Evolutionary conservation across 208 protist genomes (phyloP).

Genomic region (Leishmania major): DNA sequence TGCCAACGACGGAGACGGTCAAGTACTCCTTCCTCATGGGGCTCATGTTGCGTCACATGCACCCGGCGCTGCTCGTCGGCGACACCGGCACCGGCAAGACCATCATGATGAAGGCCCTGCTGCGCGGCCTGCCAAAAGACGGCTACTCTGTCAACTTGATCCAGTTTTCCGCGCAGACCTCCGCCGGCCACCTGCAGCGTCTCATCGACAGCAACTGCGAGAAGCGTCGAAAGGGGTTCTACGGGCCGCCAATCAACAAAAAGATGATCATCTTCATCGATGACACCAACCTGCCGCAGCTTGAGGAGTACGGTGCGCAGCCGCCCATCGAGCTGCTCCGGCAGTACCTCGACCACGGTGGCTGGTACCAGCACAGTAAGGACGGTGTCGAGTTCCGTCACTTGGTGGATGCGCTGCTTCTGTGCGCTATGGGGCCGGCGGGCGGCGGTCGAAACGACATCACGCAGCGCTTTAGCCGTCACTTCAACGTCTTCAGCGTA

Average conservation of each 20-base stretch:
- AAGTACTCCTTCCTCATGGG: constrained; percentile 92
- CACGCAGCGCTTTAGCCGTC: constrained; percentile 93
- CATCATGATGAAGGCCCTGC: constrained; percentile 92
- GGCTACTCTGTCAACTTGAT: constrained; percentile 91
- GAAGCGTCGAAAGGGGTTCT: constrained; percentile 94
- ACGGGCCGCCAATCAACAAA: constrained; percentile 96
- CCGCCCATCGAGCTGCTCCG: constrained; percentile 97
- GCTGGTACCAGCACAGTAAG: constrained; percentile 96
- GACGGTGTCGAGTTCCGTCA: constrained; percentile 89
- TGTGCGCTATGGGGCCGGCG: constrained; percentile 95
- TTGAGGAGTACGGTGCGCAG: constrained; percentile 97
- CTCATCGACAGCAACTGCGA: constrained; percentile 95
- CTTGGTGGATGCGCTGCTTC: constrained; percentile 90
- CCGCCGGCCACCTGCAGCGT: constrained; percentile 90
- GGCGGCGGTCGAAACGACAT: constrained; percentile 95
- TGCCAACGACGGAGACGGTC: constrained; percentile 94
- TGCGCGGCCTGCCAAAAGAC: constrained; percentile 83
- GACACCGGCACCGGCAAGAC: constrained; percentile 97
- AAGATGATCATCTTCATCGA: constrained; percentile 96
- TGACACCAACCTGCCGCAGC: constrained; percentile 95
- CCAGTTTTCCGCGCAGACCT: constrained; percentile 96
- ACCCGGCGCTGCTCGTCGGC: constrained; percentile 91
- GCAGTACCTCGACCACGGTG: constrained; percentile 96
- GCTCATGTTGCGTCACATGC: constrained; percentile 80
- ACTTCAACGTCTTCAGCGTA: constrained; percentile 95